Base-by-base conservation (phyloP, 2,329 filamentous ascomycete genomes). In the Blastomyces silverae region DNA sequence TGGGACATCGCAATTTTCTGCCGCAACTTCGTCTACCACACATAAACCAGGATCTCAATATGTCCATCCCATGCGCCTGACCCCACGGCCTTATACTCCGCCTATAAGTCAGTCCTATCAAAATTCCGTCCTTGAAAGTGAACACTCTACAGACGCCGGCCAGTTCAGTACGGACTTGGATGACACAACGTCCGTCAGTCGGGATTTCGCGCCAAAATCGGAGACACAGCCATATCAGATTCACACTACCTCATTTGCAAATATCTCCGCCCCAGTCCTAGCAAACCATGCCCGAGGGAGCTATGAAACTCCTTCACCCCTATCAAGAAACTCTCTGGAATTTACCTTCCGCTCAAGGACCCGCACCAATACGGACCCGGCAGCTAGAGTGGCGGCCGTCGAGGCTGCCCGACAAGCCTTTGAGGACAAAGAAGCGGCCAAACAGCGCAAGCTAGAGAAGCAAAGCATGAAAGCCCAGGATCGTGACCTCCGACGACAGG, bases 361-460 rank as follows among this genome's bases (percentile, higher is more conserved):
- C 25, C 66, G 66, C 48, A 74, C 78, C 4, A 82, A 82, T 64
- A 79, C 77, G 20, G 84, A 86, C 68, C 79, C 83, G 8, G 77
- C 80, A 39, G 80, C 81, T 5, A 80, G 83, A 50, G 83, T 83
- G 53, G 83, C 84, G 22, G 80, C 80, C 3, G 83, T 87, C 11
- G 80, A 82, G 64, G 83, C 82, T 56, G 81, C 83, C 5, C 80
- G 85, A 7, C 77, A 81, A 61, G 84, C 84, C 42, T 86, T 85
- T 71, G 79, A 83, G 65, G 83, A 85, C 68, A 84, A 84, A 68
- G 83, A 86, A 73, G 82, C 81, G 3, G 82, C 80, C 46, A 86
- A 86, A 69, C 80, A 80, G 64, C 79, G 77, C 61, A 84, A 83
- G 68, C 75, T 80, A 57, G 81, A 85, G 70, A 79, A 82, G 69